Evolutionary conservation across 352 stramenopile genomes (phyloP).

Genomic region (Pythium aquatile): DNA sequence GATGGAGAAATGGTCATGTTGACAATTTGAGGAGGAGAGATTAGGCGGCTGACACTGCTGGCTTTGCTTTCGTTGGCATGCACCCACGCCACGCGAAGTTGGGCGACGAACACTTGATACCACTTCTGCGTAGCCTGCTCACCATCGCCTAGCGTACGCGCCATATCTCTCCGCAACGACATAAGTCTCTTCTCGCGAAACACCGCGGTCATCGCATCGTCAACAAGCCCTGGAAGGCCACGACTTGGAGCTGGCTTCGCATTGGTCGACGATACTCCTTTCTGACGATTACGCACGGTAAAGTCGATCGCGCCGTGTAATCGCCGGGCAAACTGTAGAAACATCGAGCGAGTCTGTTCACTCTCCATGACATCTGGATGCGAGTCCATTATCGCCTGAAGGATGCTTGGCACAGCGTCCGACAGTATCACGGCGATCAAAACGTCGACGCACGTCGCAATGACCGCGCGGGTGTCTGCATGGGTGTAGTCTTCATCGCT

Average conservation of each 20-base stretch:
- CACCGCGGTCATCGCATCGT: conserved; percentile 32
- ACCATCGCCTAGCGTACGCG: not conserved
- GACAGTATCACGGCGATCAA: conserved; percentile 11
- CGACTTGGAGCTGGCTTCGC: not conserved
- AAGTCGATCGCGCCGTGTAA: conserved; percentile 13
- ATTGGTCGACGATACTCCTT: not conserved
- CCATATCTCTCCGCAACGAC: conserved; percentile 15
- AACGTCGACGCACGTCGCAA: conserved; percentile 14
- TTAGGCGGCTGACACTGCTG: conserved; percentile 10
- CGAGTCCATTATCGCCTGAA: conserved; percentile 6
- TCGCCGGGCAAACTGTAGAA: conserved; percentile 9
- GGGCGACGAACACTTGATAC: conserved; percentile 11
- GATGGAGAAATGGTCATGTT: not conserved
- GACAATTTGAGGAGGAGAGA: conserved; percentile 1
- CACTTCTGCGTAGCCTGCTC: conserved; percentile 1
- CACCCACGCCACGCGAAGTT: conserved; percentile 10
- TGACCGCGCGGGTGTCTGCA: not conserved
- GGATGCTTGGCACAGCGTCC: conserved; percentile 2
- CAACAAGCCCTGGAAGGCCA: conserved; percentile 29
- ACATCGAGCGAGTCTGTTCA: conserved; percentile 8
- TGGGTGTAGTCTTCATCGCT: not conserved
- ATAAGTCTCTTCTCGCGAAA: conserved; percentile 23
- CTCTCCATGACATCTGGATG: conserved; percentile 7
- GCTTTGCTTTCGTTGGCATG: conserved; percentile 17
- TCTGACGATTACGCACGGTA: conserved; percentile 1